A percentile compares a stretch with the other conserved stretches of the same genome.
Evolutionary conservation across 2,329 filamentous ascomycete species (phyloP).

Genomic region (Talaromyces sp.): DNA sequence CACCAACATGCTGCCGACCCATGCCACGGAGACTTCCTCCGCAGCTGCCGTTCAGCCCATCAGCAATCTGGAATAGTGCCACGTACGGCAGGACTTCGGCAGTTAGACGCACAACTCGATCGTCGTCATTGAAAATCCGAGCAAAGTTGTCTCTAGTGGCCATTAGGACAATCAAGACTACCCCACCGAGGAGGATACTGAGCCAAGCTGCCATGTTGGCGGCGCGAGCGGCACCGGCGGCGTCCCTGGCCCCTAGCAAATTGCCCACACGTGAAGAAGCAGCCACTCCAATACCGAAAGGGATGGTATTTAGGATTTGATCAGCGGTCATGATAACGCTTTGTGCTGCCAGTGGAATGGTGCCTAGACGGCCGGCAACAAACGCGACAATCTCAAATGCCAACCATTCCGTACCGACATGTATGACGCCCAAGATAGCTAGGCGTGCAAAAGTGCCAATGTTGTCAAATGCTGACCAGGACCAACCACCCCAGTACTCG

Average conservation of each 20-base stretch:
- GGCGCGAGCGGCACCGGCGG: slow-evolving; percentile 61
- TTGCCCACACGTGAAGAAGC: slow-evolving; percentile 74
- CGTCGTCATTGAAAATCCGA: slow-evolving; percentile 74
- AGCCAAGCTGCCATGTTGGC: slow-evolving; percentile 71
- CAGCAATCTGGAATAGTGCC: slow-evolving; percentile 83
- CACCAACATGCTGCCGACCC: slow-evolving; percentile 81
- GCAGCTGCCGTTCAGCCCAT: slow-evolving; percentile 79
- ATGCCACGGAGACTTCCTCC: slow-evolving; percentile 76
- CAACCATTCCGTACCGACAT: slow-evolving; percentile 92
- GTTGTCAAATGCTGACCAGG: slow-evolving; percentile 59
- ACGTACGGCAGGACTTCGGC: slow-evolving; percentile 79
- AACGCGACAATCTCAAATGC: slow-evolving; percentile 87
- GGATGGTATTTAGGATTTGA: slow-evolving; percentile 77
- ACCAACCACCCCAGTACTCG: slow-evolving; percentile 75
- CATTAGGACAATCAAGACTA: slow-evolving; percentile 66
- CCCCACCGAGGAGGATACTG: slow-evolving; percentile 60
- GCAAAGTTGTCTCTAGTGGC: slow-evolving; percentile 67
- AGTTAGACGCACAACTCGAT: slow-evolving; percentile 64
- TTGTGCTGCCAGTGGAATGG: slow-evolving; percentile 72
- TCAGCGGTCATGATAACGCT: slow-evolving; percentile 87
- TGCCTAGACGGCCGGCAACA: slow-evolving; percentile 73
- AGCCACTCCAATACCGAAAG: slow-evolving; percentile 79
- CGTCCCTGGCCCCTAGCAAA: slow-evolving; percentile 63
- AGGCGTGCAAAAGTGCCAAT: slow-evolving; percentile 66
- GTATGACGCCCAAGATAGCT: slow-evolving; percentile 68